phyloP scores from a whole-genome alignment of 805 yeast species.

The Yueomyces sinensis region DNA sequence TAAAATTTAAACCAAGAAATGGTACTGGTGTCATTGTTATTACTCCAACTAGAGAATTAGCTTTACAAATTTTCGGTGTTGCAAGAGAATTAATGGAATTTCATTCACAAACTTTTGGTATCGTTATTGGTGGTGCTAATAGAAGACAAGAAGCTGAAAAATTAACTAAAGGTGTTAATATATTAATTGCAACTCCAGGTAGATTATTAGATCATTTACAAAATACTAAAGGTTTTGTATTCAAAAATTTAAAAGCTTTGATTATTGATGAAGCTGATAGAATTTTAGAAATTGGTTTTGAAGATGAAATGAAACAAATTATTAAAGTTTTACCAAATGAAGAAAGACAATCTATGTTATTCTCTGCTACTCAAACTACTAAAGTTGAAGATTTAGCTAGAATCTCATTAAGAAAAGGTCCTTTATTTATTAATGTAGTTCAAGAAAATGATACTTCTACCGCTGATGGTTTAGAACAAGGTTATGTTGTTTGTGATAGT shows the following conservation, averaged over 20 bases:
- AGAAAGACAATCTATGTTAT: constrained; percentile 90
- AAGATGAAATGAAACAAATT: constrained; percentile 97
- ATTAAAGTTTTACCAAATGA: constrained; percentile 85
- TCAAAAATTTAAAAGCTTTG: constrained; percentile 86
- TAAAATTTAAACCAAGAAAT: constrained; percentile 92
- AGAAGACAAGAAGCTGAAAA: constrained; percentile 96
- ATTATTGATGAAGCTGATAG: constrained; percentile 98
- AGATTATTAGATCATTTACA: constrained; percentile 92
- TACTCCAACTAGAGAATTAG: constrained; percentile 95
- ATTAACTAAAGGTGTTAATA: constrained; percentile 82
- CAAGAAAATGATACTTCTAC: constrained; percentile 75
- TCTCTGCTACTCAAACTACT: constrained; percentile 98
- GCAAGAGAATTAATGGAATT: constrained; percentile 85
- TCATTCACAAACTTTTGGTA: constrained; percentile 90
- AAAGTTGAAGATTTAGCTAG: constrained; percentile 97
- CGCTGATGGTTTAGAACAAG: constrained; percentile 95
- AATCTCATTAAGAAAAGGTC: constrained; percentile 88
- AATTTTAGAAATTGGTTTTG: constrained; percentile 94
- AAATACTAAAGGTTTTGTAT: constrained; percentile 86
- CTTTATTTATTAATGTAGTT: constrained; percentile 86
- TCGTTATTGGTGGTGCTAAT: constrained; percentile 97
- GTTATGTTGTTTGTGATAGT: constrained; percentile 94
- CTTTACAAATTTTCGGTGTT: constrained; percentile 94
- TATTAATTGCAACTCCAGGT: constrained; percentile 95
- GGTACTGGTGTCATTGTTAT: constrained; percentile 96